phyloP scores from a whole-genome alignment of 1,284 basidiomycete species.

The Tetrapyrgos nigripes region DNA sequence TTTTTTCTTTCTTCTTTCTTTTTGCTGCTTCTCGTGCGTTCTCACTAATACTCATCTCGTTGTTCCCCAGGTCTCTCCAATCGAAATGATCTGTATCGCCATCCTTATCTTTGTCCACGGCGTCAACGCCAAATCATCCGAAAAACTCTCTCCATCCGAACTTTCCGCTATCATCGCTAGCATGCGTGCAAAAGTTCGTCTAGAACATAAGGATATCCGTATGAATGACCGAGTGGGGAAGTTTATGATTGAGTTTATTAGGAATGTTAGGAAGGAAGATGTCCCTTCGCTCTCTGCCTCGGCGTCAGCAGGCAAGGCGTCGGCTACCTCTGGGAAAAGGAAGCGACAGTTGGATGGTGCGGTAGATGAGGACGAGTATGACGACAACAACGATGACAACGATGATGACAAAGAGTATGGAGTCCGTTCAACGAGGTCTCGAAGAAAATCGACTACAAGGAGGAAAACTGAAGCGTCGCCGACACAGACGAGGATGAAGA shows the following conservation, averaged over 20 bases:
- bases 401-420: neutral
- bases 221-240: conserved; percentile 57
- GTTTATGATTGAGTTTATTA: conserved; percentile 55
- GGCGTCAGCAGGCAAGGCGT: too few relatives aligned
- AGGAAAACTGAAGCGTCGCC: neutral
- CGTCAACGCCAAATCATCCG: conserved; percentile 22
- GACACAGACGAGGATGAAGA: neutral
- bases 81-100: conserved; percentile 64
- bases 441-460: neutral
- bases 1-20: neutral
- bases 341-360: conserved; percentile 4
- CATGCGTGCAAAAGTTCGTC: conserved; percentile 59
- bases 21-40: neutral
- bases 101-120: conserved; percentile 56
- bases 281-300: neutral
- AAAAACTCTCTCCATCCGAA: conserved; percentile 37
- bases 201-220: conserved; percentile 55
- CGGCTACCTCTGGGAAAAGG: conserved; percentile 3
- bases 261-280: conserved; percentile 5
- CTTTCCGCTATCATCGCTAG: conserved; percentile 50
- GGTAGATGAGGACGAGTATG: neutral
- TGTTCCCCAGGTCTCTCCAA: conserved; percentile 52
- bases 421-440: neutral
- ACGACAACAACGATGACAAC: neutral
- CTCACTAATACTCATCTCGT: neutral